phyloP scores from a whole-genome alignment of 495 filamentous ascomycete species.

The Thermochaetoides thermophila region DNA sequence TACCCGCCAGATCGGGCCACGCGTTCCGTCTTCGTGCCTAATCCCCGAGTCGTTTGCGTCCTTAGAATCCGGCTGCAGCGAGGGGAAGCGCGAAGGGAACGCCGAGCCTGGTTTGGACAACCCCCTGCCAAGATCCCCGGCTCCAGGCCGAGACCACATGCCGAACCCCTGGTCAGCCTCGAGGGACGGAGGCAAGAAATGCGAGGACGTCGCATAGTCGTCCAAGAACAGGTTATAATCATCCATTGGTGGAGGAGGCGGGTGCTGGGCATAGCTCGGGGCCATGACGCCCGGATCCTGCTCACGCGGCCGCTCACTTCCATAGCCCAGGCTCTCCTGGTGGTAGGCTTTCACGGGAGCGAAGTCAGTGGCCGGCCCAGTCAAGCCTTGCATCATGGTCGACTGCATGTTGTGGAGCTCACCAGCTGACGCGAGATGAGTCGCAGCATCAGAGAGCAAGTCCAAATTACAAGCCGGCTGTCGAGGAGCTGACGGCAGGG shows the following conservation, averaged over 20 bases:
- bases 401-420: constrained; percentile 34
- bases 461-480: constrained; percentile 37
- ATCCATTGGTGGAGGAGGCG: constrained; percentile 23
- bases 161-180: constrained; percentile 32
- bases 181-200: constrained; percentile 32
- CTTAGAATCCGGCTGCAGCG: constrained; percentile 48
- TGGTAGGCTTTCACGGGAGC: constrained; percentile 32
- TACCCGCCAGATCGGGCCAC: constrained; percentile 46
- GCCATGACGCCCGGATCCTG: constrained; percentile 26
- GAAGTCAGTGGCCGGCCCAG: constrained; percentile 21
- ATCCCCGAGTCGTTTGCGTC: constrained; percentile 35
- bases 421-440: constrained; percentile 32
- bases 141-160: constrained; percentile 27
- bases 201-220: constrained; percentile 31
- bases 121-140: constrained; percentile 22
- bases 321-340: constrained; percentile 27
- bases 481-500: constrained; percentile 24
- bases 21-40: constrained; percentile 27
- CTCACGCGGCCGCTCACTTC: constrained; percentile 26
- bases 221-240: constrained; percentile 40
- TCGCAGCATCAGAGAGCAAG: constrained; percentile 36
- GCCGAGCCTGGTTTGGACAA: constrained; percentile 42
- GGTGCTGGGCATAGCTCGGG: constrained; percentile 24
- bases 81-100: constrained; percentile 55
- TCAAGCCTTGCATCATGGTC: constrained; percentile 27